Evolutionary conservation across 2,329 filamentous ascomycete species (phyloP), one percentile per base, ranked within the genome.

Genomic region (Penicillium thymicola): DNA sequence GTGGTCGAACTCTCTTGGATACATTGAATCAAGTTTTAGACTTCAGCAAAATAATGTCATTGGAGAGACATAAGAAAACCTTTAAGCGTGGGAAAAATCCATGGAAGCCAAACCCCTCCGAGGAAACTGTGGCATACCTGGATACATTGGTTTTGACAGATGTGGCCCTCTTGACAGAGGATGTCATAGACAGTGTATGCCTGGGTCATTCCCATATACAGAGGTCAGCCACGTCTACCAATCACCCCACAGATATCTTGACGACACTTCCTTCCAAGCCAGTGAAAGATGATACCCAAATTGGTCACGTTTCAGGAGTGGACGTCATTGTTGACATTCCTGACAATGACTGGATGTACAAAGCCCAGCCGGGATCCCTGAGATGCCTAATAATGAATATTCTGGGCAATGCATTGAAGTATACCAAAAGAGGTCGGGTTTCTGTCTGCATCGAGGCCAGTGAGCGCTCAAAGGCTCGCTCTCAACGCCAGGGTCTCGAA

Each of bases 1-100:
- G 80, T 49, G 79, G 78, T 0, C 69, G 74, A n/a, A 82, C 80
- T 6, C 67, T 82, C 3, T 66, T 82, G 18, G 79, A 80, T 44
- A 80, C 80, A 2, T 65, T 72, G 54, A 69, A 72, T 38, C 70
- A 71, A 54, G 53, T 66, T 54, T 65, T 72, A 16, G 68, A 70
- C 45, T 71, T 68, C 42, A 67, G 67, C 34, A 70, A 71, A 49
- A 68, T 71, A 32, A 69, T 69, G 53, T 61, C 59, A 13, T 43
- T 66, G 25, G 41, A 59, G 18, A 55, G 53, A 21, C 38, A 50
- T 25, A 55, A 55, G 18, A 55, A 37, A 27, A 37, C 30, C 10
- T 51, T 44, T 18, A 51, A 43, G 23, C 55, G 54, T 21, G 57
- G 46, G 13, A 52, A 47, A 34, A 40, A 58, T 38, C 51, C 43